Percentiles rank a stretch among this genome's conserved stretches.
Evolutionary conservation across 306 rosid genomes (phyloP).

Genomic region (Cicer judaicum): DNA sequence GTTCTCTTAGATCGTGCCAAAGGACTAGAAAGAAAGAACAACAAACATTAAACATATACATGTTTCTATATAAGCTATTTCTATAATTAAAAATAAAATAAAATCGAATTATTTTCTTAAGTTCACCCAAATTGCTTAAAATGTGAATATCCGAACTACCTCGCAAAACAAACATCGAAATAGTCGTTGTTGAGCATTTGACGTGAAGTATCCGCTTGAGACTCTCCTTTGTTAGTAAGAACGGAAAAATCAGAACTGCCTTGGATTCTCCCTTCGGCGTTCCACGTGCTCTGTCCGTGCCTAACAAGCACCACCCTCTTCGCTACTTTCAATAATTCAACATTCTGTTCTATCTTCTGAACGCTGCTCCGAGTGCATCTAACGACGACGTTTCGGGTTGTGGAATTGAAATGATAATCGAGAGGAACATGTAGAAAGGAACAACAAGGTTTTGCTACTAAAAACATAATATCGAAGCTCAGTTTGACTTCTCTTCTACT

Average conservation of each 20-base stretch:
- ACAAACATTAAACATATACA: neutral
- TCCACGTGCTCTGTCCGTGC: conserved; percentile 98
- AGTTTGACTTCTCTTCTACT: neutral
- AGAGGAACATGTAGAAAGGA: neutral
- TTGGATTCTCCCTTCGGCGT: conserved; percentile 91
- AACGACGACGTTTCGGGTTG: conserved; percentile 33
- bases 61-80: no score
- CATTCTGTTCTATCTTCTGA: conserved; percentile 48
- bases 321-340: conserved; percentile 46
- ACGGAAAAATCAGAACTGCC: conserved; percentile 90
- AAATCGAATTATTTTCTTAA: no score
- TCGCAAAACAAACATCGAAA: conserved; percentile 83
- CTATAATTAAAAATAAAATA: no score
- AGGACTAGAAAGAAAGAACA: conserved; percentile 54
- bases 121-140: no score
- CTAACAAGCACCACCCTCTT: conserved; percentile 91
- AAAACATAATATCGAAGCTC: neutral
- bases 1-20: conserved; percentile 81
- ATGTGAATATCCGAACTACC: conserved; percentile 38
- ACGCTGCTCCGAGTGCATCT: conserved; percentile 57
- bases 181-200: conserved; percentile 77
- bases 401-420: neutral
- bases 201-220: conserved; percentile 89
- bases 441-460: conserved; percentile 37
- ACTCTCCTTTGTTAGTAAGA: conserved; percentile 85